Evolutionary conservation across 129 eudicot genomes (phyloP).

Genomic region (Flaveria sonorensis): DNA sequence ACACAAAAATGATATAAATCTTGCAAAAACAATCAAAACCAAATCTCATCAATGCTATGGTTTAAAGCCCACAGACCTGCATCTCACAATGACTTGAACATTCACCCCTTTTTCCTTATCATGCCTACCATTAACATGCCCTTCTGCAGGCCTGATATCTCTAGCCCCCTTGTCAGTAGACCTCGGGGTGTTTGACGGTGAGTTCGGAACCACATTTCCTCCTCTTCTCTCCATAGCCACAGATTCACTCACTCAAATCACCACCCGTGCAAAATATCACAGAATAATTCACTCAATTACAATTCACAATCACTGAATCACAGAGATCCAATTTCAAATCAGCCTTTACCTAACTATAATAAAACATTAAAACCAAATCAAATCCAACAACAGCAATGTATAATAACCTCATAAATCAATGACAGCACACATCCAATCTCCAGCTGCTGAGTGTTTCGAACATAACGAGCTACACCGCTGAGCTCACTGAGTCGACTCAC

Average conservation of each 20-base stretch:
- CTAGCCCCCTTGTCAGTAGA: conserved; percentile 68
- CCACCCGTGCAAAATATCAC: conserved; percentile 12
- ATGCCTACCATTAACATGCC: conserved; percentile 55
- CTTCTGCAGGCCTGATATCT: conserved; percentile 79
- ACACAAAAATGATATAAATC: conserved; percentile 5
- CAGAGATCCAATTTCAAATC: conserved; percentile 19
- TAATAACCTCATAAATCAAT: conserved; percentile 5
- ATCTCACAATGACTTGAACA: conserved; percentile 83
- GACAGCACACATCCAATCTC: conserved; percentile 15
- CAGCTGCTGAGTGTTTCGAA: conserved; percentile 1
- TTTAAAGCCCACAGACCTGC: conserved; percentile 57
- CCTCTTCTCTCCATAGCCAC: conserved; percentile 70
- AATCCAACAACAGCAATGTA: conserved; percentile 15
- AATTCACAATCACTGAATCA: not conserved
- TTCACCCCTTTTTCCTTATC: conserved; percentile 88
- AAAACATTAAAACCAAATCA: not conserved
- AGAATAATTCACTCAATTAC: conserved; percentile 3
- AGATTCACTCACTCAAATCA: conserved; percentile 31
- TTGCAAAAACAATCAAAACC: not conserved
- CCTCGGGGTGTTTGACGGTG: conserved; percentile 81
- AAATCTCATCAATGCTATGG: not conserved
- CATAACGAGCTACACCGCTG: conserved; percentile 24
- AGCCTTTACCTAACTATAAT: not conserved
- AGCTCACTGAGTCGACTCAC: conserved; percentile 43
- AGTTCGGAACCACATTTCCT: conserved; percentile 50